These are phyloP conservation scores for Apodospora peruviana DNA, from an alignment of 495 filamentous ascomycete genomes.

Conservation along the genomic window DNA sequence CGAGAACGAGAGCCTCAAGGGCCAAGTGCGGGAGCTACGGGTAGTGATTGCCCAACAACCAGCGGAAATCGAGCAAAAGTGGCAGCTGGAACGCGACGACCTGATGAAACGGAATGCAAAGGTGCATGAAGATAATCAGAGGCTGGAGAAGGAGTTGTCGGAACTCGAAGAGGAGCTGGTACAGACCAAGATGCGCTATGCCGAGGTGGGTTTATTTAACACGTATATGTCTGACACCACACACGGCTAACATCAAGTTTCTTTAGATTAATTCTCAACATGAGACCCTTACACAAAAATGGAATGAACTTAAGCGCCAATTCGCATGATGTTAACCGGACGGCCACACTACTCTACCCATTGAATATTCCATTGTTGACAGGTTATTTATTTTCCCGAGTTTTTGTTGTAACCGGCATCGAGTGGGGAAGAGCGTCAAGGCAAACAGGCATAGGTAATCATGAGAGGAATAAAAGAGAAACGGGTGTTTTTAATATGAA, in stretches of 20 bases:
- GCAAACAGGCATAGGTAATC: too few species aligned
- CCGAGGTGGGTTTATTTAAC: constrained; percentile 62
- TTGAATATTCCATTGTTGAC: too few species aligned
- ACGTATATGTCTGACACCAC: background rate
- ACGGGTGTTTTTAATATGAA: too few species aligned
- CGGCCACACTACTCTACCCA: background rate
- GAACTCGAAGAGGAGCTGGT: constrained; percentile 96
- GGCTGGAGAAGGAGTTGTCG: constrained; percentile 80
- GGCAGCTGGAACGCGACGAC: constrained; percentile 82
- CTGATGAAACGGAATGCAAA: constrained; percentile 90
- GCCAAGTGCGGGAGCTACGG: constrained; percentile 76
- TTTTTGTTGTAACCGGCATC: too few species aligned
- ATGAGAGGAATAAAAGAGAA: too few species aligned
- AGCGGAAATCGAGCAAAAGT: constrained; percentile 74
- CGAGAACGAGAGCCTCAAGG: constrained; percentile 76
- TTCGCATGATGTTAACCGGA: constrained; percentile 14
- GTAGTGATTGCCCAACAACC: constrained; percentile 85
- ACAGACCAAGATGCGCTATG: constrained; percentile 88
- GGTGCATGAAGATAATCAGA: constrained; percentile 89
- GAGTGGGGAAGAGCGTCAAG: too few species aligned
- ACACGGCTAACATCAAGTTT: constrained; percentile 11
- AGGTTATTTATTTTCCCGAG: too few species aligned
- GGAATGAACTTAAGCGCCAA: constrained; percentile 70
- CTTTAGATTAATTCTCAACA: constrained; percentile 63
- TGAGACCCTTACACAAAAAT: constrained; percentile 71